phyloP scores from a whole-genome alignment of 208 protist genomes.

The Leishmania aethiopica region DNA sequence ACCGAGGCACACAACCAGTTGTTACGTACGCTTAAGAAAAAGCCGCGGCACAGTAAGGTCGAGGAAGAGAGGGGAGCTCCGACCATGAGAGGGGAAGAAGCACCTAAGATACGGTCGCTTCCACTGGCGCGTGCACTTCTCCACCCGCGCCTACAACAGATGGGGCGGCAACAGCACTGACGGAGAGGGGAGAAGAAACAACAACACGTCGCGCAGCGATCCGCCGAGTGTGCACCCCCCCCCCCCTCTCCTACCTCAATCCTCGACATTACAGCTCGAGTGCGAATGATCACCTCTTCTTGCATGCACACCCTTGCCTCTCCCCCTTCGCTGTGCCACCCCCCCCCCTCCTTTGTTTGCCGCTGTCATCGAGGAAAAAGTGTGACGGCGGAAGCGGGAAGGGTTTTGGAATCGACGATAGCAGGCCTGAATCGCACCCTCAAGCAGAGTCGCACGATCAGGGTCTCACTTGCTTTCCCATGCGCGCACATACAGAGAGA shows the following conservation, averaged over 20 bases:
- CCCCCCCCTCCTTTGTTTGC: background rate
- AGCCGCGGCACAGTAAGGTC: background rate
- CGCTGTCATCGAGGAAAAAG: background rate
- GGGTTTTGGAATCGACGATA: background rate
- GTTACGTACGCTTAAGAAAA: conserved; percentile 1
- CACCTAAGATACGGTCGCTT: background rate
- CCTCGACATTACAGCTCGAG: background rate
- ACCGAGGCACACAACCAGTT: background rate
- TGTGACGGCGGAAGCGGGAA: background rate
- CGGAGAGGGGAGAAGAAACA: background rate
- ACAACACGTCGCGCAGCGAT: background rate
- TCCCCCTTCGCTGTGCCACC: background rate
- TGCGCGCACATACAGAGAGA: background rate
- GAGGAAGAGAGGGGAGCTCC: background rate
- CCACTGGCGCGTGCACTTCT: background rate
- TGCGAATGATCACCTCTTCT: background rate
- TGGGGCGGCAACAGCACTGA: background rate
- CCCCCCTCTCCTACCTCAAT: background rate
- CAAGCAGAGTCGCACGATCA: background rate
- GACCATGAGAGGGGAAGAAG: too few relatives aligned
- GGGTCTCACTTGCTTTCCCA: background rate
- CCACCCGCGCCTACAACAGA: background rate
- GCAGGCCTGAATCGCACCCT: background rate
- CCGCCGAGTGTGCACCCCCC: background rate
- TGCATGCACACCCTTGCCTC: background rate